Evolutionary conservation across 352 stramenopile genomes (phyloP).

Genomic region (Peronospora farinosa): DNA sequence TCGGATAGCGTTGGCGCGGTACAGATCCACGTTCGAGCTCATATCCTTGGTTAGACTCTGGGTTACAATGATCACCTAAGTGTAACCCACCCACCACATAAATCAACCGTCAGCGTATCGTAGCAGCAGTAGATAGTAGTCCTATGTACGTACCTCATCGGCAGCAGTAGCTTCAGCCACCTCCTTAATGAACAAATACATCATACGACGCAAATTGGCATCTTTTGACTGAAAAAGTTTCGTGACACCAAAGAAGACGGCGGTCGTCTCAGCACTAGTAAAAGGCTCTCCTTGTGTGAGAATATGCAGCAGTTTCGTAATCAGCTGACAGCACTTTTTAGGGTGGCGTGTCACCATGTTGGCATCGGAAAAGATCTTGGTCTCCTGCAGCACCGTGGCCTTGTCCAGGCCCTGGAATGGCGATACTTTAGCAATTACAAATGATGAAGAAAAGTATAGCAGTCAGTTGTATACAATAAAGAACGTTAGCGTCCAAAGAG

Average conservation of each 20-base stretch:
- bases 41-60: conserved; percentile 99
- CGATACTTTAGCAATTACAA: conserved; percentile 46
- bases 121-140: neutral
- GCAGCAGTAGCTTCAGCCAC: conserved; percentile 89
- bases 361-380: conserved; percentile 97
- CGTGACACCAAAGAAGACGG: conserved; percentile 99
- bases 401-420: conserved; percentile 94
- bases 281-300: conserved; percentile 97
- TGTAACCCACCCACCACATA: conserved; percentile 32
- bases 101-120: conserved; percentile 9
- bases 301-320: conserved; percentile 98
- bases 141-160: conserved; percentile 41
- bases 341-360: conserved; percentile 95
- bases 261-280: conserved; percentile 91
- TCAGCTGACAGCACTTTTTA: conserved; percentile 97
- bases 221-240: conserved; percentile 99
- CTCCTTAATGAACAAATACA: conserved; percentile 99
- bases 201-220: conserved; percentile 95
- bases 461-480: conserved; percentile 1
- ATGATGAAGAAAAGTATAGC: neutral
- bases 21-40: conserved; percentile 96
- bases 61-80: conserved; percentile 98
- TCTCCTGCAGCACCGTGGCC: conserved; percentile 95
- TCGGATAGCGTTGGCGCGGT: conserved; percentile 97
- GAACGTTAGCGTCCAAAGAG: neutral